Base-by-base conservation (phyloP, 2,329 filamentous ascomycete genomes). In the Pyrenophora graminea region DNA sequence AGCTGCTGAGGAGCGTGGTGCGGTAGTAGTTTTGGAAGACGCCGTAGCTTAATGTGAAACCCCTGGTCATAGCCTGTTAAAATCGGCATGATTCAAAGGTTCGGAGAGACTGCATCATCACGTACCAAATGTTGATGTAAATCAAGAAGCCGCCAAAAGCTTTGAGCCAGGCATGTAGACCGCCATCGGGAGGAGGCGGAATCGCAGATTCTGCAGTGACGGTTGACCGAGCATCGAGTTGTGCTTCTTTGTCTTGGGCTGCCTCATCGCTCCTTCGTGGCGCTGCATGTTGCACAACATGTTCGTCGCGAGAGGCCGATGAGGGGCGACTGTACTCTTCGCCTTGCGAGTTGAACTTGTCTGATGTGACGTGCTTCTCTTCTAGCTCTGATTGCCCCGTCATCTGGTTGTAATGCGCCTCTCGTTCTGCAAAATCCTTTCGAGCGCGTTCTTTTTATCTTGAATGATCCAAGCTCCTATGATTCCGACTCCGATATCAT, bases 21-120 rank as follows among this genome's bases (percentile, higher is more conserved):
- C 71, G 62, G 58, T 80, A 80, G 64, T 79, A 80, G 4, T 74
- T 62, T 62, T 80, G 74, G 45, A 79, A 79, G 1, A 70, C 71
- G 18, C 76, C 76, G 40, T 70, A 77, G 2, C 68, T 63, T 15
- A 76, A 64, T 0, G 74, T 73, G 47, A 76, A 75, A 9, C 75
- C 76, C 75, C 74, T 72, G 33, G 12, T 13, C 27, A 15, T 17
- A 10, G 37, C n/a, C 1, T 23, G 13, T 13, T 8, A 31, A 25
- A 21, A 21, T 21, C 19, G 19, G 19, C 19, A 21, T 21, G 3
- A 21, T 21, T 21, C 19, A 21, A 21, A 21, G 19, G 19, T 21
- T 21, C 19, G 19, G 19, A 21, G 19, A 21, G 19, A 21, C 5
- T 21, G 19, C 5, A 21, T 21, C 19, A 21, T 21, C 10, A 51